A percentile compares a stretch with the other conserved stretches of the same genome.
These are phyloP conservation scores for Fusarium mundagurra DNA, from an alignment of 2,329 filamentous ascomycete species.

Conservation along the genomic window DNA sequence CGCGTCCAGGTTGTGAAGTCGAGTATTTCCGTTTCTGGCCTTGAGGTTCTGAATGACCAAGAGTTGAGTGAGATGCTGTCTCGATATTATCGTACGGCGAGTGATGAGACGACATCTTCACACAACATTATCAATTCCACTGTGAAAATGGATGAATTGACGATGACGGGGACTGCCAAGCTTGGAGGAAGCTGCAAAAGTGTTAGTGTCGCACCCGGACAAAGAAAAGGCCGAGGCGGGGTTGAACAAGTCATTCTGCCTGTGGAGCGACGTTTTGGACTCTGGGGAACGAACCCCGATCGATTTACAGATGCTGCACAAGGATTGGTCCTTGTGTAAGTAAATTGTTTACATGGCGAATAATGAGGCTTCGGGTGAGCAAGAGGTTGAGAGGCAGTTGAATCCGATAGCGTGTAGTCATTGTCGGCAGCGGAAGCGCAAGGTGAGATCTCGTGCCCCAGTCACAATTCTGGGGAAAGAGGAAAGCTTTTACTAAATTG, in stretches of 20 bases:
- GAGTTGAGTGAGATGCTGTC: constrained; percentile 38
- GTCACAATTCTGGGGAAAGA: no score
- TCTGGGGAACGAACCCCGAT: background rate
- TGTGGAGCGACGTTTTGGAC: background rate
- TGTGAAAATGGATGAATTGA: background rate
- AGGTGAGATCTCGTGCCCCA: constrained; percentile 32
- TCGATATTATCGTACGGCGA: constrained; percentile 46
- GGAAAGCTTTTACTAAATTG: background rate
- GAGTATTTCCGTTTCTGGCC: constrained; percentile 46
- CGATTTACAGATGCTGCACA: background rate
- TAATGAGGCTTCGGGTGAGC: background rate
- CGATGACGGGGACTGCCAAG: background rate
- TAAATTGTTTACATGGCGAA: constrained; percentile 28
- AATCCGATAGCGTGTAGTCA: constrained; percentile 48
- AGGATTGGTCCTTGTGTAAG: background rate
- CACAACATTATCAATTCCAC: background rate
- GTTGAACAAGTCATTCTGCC: constrained; percentile 8
- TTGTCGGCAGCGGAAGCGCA: constrained; percentile 48
- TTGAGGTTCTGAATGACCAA: constrained; percentile 32
- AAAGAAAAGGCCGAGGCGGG: constrained; percentile 44
- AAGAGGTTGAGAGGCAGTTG: constrained; percentile 23
- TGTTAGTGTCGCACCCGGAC: constrained; percentile 33
- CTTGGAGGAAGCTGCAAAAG: background rate
- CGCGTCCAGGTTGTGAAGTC: constrained; percentile 42
- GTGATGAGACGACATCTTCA: constrained; percentile 42